Percentiles rank a stretch among this genome's conserved stretches.
These are phyloP conservation scores for Annulohypoxylon bovei DNA, from an alignment of 495 filamentous ascomycete genomes.

Conservation along the genomic window DNA sequence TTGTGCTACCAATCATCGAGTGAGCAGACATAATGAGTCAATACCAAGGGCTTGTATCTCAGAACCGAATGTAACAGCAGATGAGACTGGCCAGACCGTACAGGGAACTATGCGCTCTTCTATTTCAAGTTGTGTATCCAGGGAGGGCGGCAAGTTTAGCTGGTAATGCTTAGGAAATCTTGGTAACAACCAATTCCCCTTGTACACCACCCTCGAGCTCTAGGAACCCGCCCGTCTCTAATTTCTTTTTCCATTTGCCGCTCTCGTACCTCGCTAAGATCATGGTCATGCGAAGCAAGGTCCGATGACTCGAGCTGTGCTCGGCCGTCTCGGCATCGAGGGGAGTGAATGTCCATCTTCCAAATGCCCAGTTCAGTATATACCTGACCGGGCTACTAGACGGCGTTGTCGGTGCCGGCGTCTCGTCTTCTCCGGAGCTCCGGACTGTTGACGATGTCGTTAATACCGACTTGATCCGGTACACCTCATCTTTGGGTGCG, in stretches of 20 bases:
- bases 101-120: neutral
- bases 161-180: conserved; percentile 52
- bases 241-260: conserved; percentile 85
- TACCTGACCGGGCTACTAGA: conserved; percentile 57
- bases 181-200: conserved; percentile 56
- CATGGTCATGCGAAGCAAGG: conserved; percentile 78
- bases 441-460: conserved; percentile 64
- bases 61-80: neutral
- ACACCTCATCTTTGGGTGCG: conserved; percentile 89
- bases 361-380: conserved; percentile 98
- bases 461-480: conserved; percentile 92
- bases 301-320: conserved; percentile 58
- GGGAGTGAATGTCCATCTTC: conserved; percentile 87
- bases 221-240: conserved; percentile 70
- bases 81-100: neutral
- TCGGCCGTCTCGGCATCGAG: conserved; percentile 56
- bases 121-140: conserved; percentile 10
- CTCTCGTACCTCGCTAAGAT: conserved; percentile 87
- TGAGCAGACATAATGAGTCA: neutral
- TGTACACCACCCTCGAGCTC: conserved; percentile 56
- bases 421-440: conserved; percentile 66
- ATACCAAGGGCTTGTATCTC: neutral
- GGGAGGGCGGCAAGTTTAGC: no score
- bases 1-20: neutral
- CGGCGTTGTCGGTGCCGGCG: conserved; percentile 9